Evolutionary conservation across 2,329 filamentous ascomycete genomes (phyloP).

Genomic region (Biscogniauxia marginata): DNA sequence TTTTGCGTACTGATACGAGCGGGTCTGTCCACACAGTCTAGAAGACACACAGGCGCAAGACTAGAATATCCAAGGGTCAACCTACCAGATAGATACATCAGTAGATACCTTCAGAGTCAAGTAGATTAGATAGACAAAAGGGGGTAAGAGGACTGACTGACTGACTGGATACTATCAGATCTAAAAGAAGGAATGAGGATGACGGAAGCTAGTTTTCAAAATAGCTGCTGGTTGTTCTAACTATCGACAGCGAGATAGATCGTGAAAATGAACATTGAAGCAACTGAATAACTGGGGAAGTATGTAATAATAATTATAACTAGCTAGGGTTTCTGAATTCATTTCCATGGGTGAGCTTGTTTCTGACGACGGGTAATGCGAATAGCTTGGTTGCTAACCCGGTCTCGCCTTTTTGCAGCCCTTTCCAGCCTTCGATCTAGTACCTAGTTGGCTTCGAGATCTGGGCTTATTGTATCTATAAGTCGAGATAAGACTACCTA

Average conservation of each 20-base stretch:
- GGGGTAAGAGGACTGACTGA: background rate
- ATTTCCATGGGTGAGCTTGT: background rate
- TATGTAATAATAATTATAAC: too few species aligned
- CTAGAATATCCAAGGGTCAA: background rate
- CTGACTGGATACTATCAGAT: background rate
- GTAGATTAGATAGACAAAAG: background rate
- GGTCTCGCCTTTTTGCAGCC: background rate
- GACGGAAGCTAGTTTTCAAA: background rate
- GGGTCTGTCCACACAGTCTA: background rate
- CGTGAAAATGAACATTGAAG: background rate
- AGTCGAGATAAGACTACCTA: too few species aligned
- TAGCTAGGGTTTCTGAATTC: background rate
- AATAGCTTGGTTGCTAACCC: background rate
- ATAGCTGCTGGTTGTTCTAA: background rate
- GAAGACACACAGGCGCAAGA: background rate
- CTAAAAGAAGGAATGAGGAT: background rate
- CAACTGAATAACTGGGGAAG: too few species aligned
- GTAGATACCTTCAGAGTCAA: background rate
- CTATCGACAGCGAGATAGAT: background rate
- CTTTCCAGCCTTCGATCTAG: too few species aligned
- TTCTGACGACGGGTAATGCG: background rate
- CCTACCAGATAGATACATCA: background rate
- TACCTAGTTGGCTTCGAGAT: too few species aligned
- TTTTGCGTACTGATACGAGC: background rate
- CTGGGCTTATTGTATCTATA: too few species aligned